phyloP scores from a whole-genome alignment of 2,329 filamentous ascomycete genomes.

The Neonectria faginata region DNA sequence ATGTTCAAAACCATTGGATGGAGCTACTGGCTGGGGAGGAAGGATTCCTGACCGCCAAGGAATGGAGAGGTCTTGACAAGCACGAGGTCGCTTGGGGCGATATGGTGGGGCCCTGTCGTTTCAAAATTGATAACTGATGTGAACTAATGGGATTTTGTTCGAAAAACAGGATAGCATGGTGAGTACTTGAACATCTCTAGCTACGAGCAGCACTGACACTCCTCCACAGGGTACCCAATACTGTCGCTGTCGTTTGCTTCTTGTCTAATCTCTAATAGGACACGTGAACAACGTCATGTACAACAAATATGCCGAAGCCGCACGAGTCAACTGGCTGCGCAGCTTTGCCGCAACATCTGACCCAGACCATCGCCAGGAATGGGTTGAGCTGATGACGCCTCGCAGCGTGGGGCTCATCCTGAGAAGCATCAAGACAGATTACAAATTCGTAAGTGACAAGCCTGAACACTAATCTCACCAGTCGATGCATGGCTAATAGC shows the following conservation, averaged over 20 bases:
- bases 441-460: slow-evolving; percentile 78
- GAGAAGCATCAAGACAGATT: slow-evolving; percentile 82
- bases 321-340: slow-evolving; percentile 80
- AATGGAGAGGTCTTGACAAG: slow-evolving; percentile 70
- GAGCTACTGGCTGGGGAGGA: slow-evolving; percentile 78
- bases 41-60: slow-evolving; percentile 74
- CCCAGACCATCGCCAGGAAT: slow-evolving; percentile 69
- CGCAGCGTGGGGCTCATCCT: slow-evolving; percentile 79
- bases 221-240: slow-evolving; percentile 24
- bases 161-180: slow-evolving; percentile 64
- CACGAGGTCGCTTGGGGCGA: slow-evolving; percentile 86
- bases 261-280: slow-evolving; percentile 36
- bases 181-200: slow-evolving; percentile 41
- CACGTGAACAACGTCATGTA: slow-evolving; percentile 93
- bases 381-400: slow-evolving; percentile 77
- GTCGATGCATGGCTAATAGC: not conserved
- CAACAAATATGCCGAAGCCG: slow-evolving; percentile 84
- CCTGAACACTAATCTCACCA: no score
- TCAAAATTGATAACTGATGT: no score
- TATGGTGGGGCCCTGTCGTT: slow-evolving; percentile 70
- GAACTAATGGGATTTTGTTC: not conserved
- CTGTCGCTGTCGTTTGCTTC: not conserved
- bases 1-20: slow-evolving; percentile 69
- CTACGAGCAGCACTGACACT: not conserved
- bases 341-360: slow-evolving; percentile 76